Conservation (phyloP, 2,329 filamentous ascomycete genomes). For the Acarospora socialis region DNA sequence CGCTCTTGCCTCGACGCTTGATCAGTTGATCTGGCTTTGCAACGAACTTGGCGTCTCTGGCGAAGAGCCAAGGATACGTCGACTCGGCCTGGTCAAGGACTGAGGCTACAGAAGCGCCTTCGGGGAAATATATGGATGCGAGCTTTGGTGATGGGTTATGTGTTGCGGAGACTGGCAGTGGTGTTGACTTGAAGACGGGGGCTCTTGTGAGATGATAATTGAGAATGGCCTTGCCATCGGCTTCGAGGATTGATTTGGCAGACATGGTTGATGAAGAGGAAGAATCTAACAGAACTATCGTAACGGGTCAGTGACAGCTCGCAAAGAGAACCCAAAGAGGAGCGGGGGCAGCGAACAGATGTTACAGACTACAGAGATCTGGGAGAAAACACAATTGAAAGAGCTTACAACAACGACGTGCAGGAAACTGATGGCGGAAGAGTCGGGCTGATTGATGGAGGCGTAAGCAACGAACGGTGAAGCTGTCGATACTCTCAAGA, state of each 20-base stretch:
- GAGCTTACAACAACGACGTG: too few species aligned
- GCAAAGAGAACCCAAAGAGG: conserved; percentile 17
- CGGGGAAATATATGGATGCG: conserved; percentile 83
- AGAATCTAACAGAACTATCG: too few species aligned
- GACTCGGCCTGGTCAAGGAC: conserved; percentile 91
- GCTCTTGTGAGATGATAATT: conserved; percentile 99
- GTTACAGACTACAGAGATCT: too few species aligned
- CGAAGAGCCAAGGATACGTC: conserved; percentile 91
- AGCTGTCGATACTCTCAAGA: too few species aligned
- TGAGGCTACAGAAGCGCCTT: conserved; percentile 66
- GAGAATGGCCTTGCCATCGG: conserved; percentile 99
- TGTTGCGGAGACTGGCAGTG: conserved; percentile 66
- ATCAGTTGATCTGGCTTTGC: conserved; percentile 99
- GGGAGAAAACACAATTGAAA: too few species aligned
- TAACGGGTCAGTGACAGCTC: too few species aligned
- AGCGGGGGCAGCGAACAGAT: conserved; percentile 1
- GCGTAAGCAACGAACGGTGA: too few species aligned
- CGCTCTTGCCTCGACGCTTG: conserved; percentile 98
- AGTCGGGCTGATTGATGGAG: too few species aligned
- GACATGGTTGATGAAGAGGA: conserved; percentile 53
- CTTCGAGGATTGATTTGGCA: conserved; percentile 94
- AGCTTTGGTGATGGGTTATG: conserved; percentile 90
- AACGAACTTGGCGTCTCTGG: conserved; percentile 76
- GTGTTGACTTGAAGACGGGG: conserved; percentile 92
- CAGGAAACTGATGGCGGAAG: too few species aligned